Conservation (phyloP, 176 grass and related monocot species). For the Areca catechu region DNA sequence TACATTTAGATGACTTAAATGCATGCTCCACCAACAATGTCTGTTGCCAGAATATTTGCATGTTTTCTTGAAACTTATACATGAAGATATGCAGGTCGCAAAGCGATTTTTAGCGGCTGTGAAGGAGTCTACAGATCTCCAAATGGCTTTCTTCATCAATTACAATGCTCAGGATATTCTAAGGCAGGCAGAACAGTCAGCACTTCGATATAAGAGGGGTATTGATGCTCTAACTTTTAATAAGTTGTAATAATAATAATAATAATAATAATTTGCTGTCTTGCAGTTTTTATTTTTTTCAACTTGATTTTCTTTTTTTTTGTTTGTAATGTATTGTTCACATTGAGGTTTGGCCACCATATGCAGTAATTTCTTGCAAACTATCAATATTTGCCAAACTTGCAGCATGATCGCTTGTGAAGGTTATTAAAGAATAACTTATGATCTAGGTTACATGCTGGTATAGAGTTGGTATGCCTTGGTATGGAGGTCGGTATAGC, state of each 20-base stretch:
- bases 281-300: not conserved
- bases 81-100: slow-evolving; percentile 33
- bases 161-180: slow-evolving; percentile 44
- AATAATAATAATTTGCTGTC: not conserved
- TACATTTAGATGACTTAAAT: too few relatives aligned
- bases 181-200: slow-evolving; percentile 52
- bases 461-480: too few relatives aligned
- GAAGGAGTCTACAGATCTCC: slow-evolving; percentile 31
- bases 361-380: not conserved
- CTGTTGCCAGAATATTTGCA: too few relatives aligned
- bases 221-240: not conserved
- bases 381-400: not conserved
- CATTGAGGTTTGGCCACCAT: not conserved
- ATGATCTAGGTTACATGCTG: too few relatives aligned
- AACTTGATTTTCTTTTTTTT: not conserved
- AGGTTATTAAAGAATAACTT: too few relatives aligned
- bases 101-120: slow-evolving; percentile 57
- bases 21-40: too few relatives aligned
- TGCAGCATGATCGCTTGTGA: too few relatives aligned
- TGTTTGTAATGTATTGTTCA: not conserved
- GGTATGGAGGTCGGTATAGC: too few relatives aligned
- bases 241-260: too few relatives aligned
- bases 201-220: slow-evolving; percentile 62
- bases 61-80: too few relatives aligned
- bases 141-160: slow-evolving; percentile 83